A percentile compares a stretch with the other conserved stretches of the same genome.
Evolutionary conservation across 179 eudicot species (phyloP).

Genomic region (Vitellaria paradoxa): DNA sequence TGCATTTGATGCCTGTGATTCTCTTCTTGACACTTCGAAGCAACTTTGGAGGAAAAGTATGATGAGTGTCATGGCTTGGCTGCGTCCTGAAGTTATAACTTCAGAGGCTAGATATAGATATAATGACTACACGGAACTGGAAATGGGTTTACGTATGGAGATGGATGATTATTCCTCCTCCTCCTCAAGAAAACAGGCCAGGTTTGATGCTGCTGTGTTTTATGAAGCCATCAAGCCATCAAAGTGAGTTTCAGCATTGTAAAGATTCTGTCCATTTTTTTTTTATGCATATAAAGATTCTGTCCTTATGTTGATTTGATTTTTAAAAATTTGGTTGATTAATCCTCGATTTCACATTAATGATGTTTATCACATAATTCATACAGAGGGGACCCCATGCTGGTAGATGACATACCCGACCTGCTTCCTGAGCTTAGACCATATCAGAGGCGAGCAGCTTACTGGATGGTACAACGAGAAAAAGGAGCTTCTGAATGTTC

Average conservation of each 20-base stretch:
- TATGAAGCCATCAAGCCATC: constrained; percentile 95
- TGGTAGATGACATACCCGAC: constrained; percentile 65
- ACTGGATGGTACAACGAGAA: constrained; percentile 95
- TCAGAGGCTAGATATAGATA: constrained; percentile 82
- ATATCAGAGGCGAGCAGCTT: constrained; percentile 93
- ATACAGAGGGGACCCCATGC: constrained; percentile 66
- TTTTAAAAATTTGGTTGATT: constrained; percentile 13
- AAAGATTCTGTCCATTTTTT: too few species aligned
- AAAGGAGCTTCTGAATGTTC: constrained; percentile 40
- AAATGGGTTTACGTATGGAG: constrained; percentile 18
- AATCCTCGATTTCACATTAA: neutral
- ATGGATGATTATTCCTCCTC: constrained; percentile 22
- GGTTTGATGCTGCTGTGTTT: constrained; percentile 75
- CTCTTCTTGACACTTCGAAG: constrained; percentile 65
- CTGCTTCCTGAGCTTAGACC: constrained; percentile 93
- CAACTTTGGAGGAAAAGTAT: constrained; percentile 84
- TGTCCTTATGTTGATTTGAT: neutral
- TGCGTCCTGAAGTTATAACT: constrained; percentile 84
- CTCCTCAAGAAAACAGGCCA: constrained; percentile 31
- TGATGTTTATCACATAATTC: neutral
- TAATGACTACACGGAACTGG: constrained; percentile 22
- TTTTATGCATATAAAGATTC: neutral
- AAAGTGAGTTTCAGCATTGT: constrained; percentile 54
- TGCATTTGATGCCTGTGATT: constrained; percentile 76
- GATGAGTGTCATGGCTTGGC: constrained; percentile 92